Conservation (phyloP, 1,284 basidiomycete species). For the Termitomyces sp. region DNA sequence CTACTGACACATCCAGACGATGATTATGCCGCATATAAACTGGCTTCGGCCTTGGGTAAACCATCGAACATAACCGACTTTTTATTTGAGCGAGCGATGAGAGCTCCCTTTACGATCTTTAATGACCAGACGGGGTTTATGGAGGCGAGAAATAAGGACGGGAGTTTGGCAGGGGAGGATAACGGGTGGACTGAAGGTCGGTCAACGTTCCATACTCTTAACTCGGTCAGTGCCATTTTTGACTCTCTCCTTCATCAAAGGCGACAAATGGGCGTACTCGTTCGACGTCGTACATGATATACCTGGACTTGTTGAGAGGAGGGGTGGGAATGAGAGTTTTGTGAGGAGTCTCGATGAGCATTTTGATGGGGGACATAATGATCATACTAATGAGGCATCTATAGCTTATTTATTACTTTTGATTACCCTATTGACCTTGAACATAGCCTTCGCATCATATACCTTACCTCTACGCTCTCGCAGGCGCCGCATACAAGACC, state of each 20-base stretch:
- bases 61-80: slow-evolving; percentile 41
- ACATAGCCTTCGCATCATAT: slow-evolving; percentile 76
- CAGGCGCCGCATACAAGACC: slow-evolving; percentile 63
- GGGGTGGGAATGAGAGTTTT: slow-evolving; percentile 64
- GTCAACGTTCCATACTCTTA: neutral
- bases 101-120: slow-evolving; percentile 61
- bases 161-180: slow-evolving; percentile 67
- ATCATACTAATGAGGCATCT: slow-evolving; percentile 76
- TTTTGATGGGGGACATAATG: slow-evolving; percentile 77
- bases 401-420: neutral
- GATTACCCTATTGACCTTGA: neutral
- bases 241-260: slow-evolving; percentile 23
- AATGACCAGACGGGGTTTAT: slow-evolving; percentile 74
- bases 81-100: slow-evolving; percentile 53
- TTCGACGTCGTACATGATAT: slow-evolving; percentile 75
- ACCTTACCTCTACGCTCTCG: slow-evolving; percentile 75
- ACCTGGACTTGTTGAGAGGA: slow-evolving; percentile 53
- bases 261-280: slow-evolving; percentile 81
- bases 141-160: slow-evolving; percentile 69
- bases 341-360: slow-evolving; percentile 70
- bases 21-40: slow-evolving; percentile 67
- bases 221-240: neutral
- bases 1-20: slow-evolving; percentile 48
- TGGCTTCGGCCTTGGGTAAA: slow-evolving; percentile 53
- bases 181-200: slow-evolving; percentile 72